These are phyloP conservation scores for Dactylorhiza incarnata DNA, from an alignment of 106 monocot species.

Conservation along the genomic window DNA sequence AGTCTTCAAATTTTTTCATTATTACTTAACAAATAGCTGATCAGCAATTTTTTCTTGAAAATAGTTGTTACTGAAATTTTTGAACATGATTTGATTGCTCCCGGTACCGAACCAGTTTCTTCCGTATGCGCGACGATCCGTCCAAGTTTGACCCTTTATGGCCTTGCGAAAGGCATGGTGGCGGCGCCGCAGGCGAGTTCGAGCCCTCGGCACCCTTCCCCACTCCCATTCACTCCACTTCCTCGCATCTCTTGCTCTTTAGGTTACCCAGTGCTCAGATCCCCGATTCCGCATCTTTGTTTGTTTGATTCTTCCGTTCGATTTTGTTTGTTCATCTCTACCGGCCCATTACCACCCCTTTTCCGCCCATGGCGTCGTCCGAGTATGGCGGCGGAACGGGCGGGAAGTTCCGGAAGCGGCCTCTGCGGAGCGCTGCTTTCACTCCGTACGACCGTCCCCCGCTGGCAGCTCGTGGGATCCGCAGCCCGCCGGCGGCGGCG, in stretches of 20 bases:
- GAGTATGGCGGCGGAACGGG: slow-evolving; percentile 33
- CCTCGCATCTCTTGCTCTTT: not conserved
- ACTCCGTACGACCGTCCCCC: slow-evolving; percentile 53
- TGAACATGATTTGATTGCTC: no score
- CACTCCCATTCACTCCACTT: not conserved
- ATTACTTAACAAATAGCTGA: no score
- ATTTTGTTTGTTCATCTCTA: not conserved
- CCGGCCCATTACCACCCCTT: not conserved
- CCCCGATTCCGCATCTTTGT: not conserved
- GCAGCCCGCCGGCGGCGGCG: not conserved
- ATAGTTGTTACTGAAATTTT: no score
- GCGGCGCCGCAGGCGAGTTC: not conserved
- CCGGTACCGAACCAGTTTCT: no score
- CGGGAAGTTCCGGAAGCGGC: slow-evolving; percentile 35
- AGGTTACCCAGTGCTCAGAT: not conserved
- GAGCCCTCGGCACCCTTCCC: not conserved
- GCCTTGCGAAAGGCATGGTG: not conserved
- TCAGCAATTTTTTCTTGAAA: no score
- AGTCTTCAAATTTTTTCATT: no score
- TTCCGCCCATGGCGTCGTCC: slow-evolving; percentile 15
- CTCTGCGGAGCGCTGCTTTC: slow-evolving; percentile 14
- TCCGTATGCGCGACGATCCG: no score
- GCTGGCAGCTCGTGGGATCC: slow-evolving; percentile 11
- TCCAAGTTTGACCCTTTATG: no score
- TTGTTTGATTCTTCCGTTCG: not conserved